Percentiles rank a stretch among this genome's conserved stretches.
Conservation (phyloP, 768 basidiomycete genomes). For the Panus rudis region DNA sequence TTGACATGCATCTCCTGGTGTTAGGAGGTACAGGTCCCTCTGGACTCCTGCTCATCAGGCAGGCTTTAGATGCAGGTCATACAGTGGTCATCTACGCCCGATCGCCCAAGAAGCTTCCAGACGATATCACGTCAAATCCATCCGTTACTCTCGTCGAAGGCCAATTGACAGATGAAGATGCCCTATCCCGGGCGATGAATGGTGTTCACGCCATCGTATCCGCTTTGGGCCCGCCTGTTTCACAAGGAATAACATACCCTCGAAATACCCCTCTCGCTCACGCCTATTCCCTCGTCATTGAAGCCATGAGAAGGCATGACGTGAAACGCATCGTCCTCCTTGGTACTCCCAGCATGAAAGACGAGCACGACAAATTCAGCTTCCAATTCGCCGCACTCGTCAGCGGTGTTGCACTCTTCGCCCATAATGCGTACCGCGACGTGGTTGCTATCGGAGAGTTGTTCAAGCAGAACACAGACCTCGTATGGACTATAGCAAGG, state of each 20-base stretch:
- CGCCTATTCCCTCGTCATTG: slow-evolving; percentile 50
- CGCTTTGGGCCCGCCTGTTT: slow-evolving; percentile 46
- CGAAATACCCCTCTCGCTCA: slow-evolving; percentile 52
- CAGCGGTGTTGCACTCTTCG: slow-evolving; percentile 30
- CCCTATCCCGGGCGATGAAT: slow-evolving; percentile 44
- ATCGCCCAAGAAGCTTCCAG: slow-evolving; percentile 55
- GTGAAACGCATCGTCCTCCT: slow-evolving; percentile 59
- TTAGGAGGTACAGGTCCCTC: slow-evolving; percentile 65
- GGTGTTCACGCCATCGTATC: slow-evolving; percentile 60
- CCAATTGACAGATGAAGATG: slow-evolving; percentile 43
- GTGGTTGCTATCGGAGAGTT: slow-evolving; percentile 56
- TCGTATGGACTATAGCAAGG: slow-evolving; percentile 66
- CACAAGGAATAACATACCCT: slow-evolving; percentile 35
- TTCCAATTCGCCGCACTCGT: slow-evolving; percentile 38
- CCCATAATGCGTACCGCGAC: slow-evolving; percentile 56
- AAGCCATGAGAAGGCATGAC: slow-evolving; percentile 42
- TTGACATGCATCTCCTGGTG: slow-evolving; percentile 55
- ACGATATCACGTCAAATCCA: slow-evolving; percentile 37
- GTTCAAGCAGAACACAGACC: slow-evolving; percentile 40
- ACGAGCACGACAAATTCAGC: slow-evolving; percentile 52
- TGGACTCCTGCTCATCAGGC: slow-evolving; percentile 51
- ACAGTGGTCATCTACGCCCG: slow-evolving; percentile 57
- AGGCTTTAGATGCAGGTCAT: slow-evolving; percentile 39
- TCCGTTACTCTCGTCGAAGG: slow-evolving; percentile 47
- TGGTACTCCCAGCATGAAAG: slow-evolving; percentile 59